Base-by-base conservation (phyloP, 306 rosid genomes). In the Boehmeria nivea region DNA sequence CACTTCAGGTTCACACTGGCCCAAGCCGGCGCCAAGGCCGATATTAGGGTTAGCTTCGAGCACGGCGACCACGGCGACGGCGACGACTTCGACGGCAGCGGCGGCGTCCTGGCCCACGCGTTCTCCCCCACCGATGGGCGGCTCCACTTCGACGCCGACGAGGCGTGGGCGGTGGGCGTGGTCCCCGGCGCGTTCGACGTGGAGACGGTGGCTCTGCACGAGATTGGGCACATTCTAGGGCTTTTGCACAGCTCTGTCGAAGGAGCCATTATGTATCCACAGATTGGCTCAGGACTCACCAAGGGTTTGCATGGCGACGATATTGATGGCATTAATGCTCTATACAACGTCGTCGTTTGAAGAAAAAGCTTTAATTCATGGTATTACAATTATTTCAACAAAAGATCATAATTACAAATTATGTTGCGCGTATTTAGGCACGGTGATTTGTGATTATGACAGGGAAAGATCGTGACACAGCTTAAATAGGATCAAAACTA, bases 41-140 rank as follows among this genome's bases (percentile, higher is more conserved):
- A 72, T 20, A 65, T 60, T 4, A 31, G 39, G 24, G 47, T 72
- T n/a, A 59, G 77, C 10, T 72, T 72, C 22, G 31, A 45, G 19
- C 34, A 59, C 12, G 68, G 60, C 6, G 23, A 39, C 23, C 77
- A 65, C 23, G 67, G 67, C 21, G 67, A 64, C 15, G 11, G 17
- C 0, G 3, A 9, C 6, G 2, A 51, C 2, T 72, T 72, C 12
- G 68, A 65, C 2, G 68, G 68, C 4, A 19, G 8, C 3, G 23
- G 44, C 15, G 27, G 72, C 12, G 27, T 14, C 1, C 9, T 14
- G 0, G 72, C 77, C 11, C 72, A 60, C 8, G 72, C 68, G 1
- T 60, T 44, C 34, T 10, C 77, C 0, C 77, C 72, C 3, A 8
- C 42, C 6, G 54, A 42, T 2, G 77, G 77, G 2, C 24, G 45